A percentile compares a stretch with the other conserved stretches of the same genome.
These are phyloP conservation scores for Thermochaetoides thermophila DNA, from an alignment of 495 filamentous ascomycete genomes.

Conservation along the genomic window DNA sequence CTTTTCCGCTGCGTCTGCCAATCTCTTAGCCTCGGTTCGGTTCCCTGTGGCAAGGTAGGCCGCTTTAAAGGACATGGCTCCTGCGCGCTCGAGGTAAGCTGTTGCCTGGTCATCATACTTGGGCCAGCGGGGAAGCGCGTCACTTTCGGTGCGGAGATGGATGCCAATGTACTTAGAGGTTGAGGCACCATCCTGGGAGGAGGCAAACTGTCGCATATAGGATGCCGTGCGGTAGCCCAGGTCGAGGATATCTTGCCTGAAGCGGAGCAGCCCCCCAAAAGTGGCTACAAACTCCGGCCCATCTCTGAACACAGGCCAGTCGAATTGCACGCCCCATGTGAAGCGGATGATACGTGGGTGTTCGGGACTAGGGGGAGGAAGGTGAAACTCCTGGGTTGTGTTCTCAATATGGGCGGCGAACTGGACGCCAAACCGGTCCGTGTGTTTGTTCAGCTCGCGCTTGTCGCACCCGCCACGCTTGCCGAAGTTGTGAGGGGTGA, in stretches of 20 bases:
- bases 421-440: slow-evolving; percentile 24
- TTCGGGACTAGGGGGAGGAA: slow-evolving; percentile 11
- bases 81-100: slow-evolving; percentile 19
- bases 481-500: slow-evolving; percentile 29
- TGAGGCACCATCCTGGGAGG: slow-evolving; percentile 3
- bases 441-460: slow-evolving; percentile 30
- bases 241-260: slow-evolving; percentile 24
- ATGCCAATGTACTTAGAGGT: slow-evolving; percentile 17
- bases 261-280: slow-evolving; percentile 26
- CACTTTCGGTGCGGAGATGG: slow-evolving; percentile 28
- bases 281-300: slow-evolving; percentile 27
- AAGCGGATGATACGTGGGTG: slow-evolving; percentile 24
- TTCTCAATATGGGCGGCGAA: slow-evolving; percentile 17
- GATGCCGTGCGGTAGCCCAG: slow-evolving; percentile 16
- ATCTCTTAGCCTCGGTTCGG: slow-evolving; percentile 20
- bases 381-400: slow-evolving; percentile 13
- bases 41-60: slow-evolving; percentile 30
- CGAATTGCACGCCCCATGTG: slow-evolving; percentile 31
- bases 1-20: slow-evolving; percentile 5
- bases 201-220: slow-evolving; percentile 17
- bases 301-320: slow-evolving; percentile 29
- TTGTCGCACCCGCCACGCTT: slow-evolving; percentile 26
- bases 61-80: slow-evolving; percentile 14
- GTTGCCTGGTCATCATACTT: slow-evolving; percentile 25
- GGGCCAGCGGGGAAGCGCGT: slow-evolving; percentile 27